These are phyloP conservation scores for Crithidia mellificae DNA, from an alignment of 208 protist species.

Conservation along the genomic window DNA sequence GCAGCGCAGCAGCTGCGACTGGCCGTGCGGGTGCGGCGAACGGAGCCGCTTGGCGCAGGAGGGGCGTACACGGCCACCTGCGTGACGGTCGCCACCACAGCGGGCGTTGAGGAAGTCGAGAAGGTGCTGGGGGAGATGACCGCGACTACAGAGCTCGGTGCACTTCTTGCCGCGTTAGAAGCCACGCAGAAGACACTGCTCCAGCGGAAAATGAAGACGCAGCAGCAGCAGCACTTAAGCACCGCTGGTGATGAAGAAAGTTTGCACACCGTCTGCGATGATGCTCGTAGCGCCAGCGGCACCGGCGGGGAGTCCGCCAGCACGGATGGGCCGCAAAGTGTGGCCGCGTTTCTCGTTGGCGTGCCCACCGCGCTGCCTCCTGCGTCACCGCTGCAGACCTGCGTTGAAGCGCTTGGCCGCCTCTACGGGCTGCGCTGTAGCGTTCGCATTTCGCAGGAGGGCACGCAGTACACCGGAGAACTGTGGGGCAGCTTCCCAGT, in stretches of 20 bases:
- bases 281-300: neutral
- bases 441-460: slow-evolving; percentile 19
- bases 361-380: slow-evolving; percentile 21
- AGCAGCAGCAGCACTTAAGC: neutral
- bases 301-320: neutral
- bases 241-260: neutral
- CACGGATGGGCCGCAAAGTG: neutral
- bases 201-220: neutral
- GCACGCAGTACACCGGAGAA: slow-evolving; percentile 17
- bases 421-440: slow-evolving; percentile 34
- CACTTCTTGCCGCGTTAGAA: slow-evolving; percentile 5
- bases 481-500: slow-evolving; percentile 22
- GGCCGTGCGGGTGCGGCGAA: slow-evolving; percentile 9
- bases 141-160: slow-evolving; percentile 25
- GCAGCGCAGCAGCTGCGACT: neutral
- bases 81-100: neutral
- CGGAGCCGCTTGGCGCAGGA: neutral
- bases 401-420: slow-evolving; percentile 10
- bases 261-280: neutral
- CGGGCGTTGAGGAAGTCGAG: neutral
- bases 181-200: neutral
- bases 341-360: neutral
- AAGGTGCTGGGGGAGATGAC: slow-evolving; percentile 8
- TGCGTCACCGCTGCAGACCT: slow-evolving; percentile 27
- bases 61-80: slow-evolving; percentile 19